Base-by-base conservation (phyloP, 2,329 filamentous ascomycete genomes). In the Beauveria sp. region DNA sequence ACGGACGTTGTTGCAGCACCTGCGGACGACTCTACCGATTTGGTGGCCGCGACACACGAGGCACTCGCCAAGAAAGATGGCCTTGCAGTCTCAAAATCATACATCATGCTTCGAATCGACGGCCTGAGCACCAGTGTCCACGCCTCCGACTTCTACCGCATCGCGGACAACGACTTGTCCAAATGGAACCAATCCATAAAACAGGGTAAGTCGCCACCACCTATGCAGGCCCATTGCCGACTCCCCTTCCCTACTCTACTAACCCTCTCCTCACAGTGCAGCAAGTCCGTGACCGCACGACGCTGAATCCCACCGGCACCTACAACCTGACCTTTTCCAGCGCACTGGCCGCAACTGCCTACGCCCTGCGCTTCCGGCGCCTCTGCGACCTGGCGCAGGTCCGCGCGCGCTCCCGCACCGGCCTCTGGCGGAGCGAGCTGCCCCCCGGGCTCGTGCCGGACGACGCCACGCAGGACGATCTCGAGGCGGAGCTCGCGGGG, bases 271-370 rank as follows among this genome's bases (percentile, higher is more conserved):
- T 20, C 30, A 61, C 66, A 78, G 81, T 88, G 44, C 80, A 89
- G 26, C 88, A 88, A 63, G 82, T 80, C 51, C 85, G 87, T 63
- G 79, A 90, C 68, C 79, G 82, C 4, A 70, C 77, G 61, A 90
- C 86, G 10, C 79, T 90, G 55, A 82, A 84, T 61, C 82, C 85
- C 4, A 72, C 82, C 1, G 85, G 84, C 62, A 80, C 80, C 67
- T 92, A 92, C 75, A 86, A 83, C 72, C 75, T 93, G 60, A 77
- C 90, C 59, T 93, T 92, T 76, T 77, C 81, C 63, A 81, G 77
- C 24, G 69, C 75, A 20, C 74, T 77, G n/a, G 82, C 85, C 14
- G 88, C 89, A 0, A 70, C 76, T 8, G 77, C 82, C 46, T 92
- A 90, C 71, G 79, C 82, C 59, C 68, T 69, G 61, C 70, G 71